Evolutionary conservation across 2,329 filamentous ascomycete species (phyloP).

Genomic region (Penicillium sp.): DNA sequence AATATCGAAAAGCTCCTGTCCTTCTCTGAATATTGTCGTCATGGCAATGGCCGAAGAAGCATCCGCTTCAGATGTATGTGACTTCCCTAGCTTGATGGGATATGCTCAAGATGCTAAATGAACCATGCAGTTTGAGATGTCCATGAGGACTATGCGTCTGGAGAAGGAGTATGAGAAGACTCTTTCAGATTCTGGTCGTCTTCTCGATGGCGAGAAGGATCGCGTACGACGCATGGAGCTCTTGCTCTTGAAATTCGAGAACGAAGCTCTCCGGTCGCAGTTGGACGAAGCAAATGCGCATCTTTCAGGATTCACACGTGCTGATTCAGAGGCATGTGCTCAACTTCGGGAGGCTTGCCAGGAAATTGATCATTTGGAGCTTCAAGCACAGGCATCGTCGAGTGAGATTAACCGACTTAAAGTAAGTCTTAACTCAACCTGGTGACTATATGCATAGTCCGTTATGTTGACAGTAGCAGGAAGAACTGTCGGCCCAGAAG

Average conservation of each 20-base stretch:
- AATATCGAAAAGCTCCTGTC: neutral
- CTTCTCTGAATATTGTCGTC: neutral
- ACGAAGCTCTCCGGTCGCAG: slow-evolving; percentile 63
- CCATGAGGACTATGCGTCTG: slow-evolving; percentile 53
- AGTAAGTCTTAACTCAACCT: slow-evolving; percentile 35
- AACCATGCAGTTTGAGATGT: slow-evolving; percentile 39
- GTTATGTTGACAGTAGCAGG: slow-evolving; percentile 43
- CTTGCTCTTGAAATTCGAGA: slow-evolving; percentile 72
- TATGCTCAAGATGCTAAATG: slow-evolving; percentile 3
- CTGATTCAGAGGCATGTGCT: slow-evolving; percentile 39
- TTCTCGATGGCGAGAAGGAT: slow-evolving; percentile 71
- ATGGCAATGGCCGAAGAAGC: slow-evolving; percentile 15
- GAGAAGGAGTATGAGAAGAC: slow-evolving; percentile 69
- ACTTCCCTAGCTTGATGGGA: neutral
- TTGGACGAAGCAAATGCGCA: slow-evolving; percentile 57
- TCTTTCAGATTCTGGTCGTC: slow-evolving; percentile 61
- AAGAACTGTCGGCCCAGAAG: slow-evolving; percentile 68
- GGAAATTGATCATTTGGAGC: slow-evolving; percentile 37
- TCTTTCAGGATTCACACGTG: slow-evolving; percentile 50
- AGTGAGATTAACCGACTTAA: slow-evolving; percentile 57
- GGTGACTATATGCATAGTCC: neutral
- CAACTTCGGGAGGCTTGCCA: slow-evolving; percentile 50
- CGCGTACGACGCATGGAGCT: slow-evolving; percentile 67
- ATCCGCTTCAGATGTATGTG: slow-evolving; percentile 25
- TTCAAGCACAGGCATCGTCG: slow-evolving; percentile 44